Evolutionary conservation across 169 alveolate species (phyloP).

Genomic region (Plasmodium gaboni): DNA sequence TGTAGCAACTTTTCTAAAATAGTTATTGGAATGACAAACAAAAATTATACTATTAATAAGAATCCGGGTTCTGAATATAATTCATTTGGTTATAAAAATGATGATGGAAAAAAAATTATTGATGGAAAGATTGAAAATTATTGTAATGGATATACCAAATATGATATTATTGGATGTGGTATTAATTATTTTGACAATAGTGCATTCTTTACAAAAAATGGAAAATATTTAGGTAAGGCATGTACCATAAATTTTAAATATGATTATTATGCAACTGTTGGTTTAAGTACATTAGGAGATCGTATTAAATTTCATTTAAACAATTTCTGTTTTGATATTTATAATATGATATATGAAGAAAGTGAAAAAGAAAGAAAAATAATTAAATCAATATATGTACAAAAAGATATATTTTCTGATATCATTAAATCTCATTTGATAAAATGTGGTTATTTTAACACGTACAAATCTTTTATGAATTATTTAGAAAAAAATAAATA

Average conservation of each 20-base stretch:
- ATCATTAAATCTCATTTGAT: slow-evolving; percentile 65
- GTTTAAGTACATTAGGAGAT: slow-evolving; percentile 72
- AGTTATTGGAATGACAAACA: slow-evolving; percentile 86
- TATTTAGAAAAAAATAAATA: slow-evolving; percentile 43
- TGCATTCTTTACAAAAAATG: slow-evolving; percentile 87
- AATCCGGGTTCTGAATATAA: slow-evolving; percentile 86
- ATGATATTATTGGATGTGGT: slow-evolving; percentile 90
- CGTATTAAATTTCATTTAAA: slow-evolving; percentile 61
- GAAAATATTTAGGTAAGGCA: slow-evolving; percentile 81
- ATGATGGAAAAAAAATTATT: slow-evolving; percentile 83
- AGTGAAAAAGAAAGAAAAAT: slow-evolving; percentile 75
- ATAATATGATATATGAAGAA: slow-evolving; percentile 68
- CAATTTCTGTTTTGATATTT: slow-evolving; percentile 52
- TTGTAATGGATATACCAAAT: slow-evolving; percentile 82
- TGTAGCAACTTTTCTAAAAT: slow-evolving; percentile 78
- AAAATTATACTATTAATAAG: slow-evolving; percentile 79
- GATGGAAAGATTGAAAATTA: slow-evolving; percentile 79
- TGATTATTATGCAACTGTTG: slow-evolving; percentile 77
- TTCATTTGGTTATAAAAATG: slow-evolving; percentile 87
- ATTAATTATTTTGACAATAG: slow-evolving; percentile 81
- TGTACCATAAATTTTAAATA: slow-evolving; percentile 57
- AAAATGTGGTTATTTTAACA: slow-evolving; percentile 65
- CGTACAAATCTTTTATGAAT: slow-evolving; percentile 50
- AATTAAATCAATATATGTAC: slow-evolving; percentile 64
- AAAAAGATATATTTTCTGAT: slow-evolving; percentile 63